phyloP scores from a whole-genome alignment of 306 rosid species.

The Comarum palustre region DNA sequence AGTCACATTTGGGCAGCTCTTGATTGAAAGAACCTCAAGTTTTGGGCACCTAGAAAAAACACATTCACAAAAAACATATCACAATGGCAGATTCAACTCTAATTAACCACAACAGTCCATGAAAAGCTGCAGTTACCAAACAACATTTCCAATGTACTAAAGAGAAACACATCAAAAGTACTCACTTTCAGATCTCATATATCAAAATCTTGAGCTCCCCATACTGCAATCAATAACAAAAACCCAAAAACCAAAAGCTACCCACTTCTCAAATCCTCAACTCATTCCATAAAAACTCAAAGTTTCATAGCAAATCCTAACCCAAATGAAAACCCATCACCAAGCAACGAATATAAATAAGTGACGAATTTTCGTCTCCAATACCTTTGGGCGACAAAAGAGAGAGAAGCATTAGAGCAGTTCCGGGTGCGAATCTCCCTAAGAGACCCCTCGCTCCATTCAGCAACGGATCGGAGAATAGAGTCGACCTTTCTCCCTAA shows the following conservation, averaged over 20 bases:
- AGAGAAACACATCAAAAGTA: not conserved
- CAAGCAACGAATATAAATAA: not conserved
- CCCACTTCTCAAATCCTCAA: not conserved
- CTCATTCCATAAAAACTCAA: not conserved
- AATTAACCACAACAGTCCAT: not conserved
- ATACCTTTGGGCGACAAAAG: conserved; percentile 63
- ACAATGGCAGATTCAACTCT: not conserved
- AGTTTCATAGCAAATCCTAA: not conserved
- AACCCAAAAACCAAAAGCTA: not conserved
- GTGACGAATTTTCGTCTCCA: not conserved
- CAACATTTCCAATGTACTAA: not conserved
- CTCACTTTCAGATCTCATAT: not conserved
- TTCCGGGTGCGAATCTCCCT: conserved; percentile 58
- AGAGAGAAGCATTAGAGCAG: conserved; percentile 67
- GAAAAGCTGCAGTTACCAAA: not conserved
- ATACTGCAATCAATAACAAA: too few relatives aligned
- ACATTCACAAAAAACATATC: not conserved
- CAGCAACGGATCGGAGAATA: conserved; percentile 65
- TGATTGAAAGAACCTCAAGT: conserved; percentile 72
- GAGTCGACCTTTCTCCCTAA: conserved; percentile 65
- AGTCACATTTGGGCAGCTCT: conserved; percentile 70
- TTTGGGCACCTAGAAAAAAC: conserved; percentile 52
- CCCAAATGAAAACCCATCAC: not conserved
- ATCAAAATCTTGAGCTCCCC: too few relatives aligned
- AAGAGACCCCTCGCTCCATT: conserved; percentile 51